A percentile compares a stretch with the other conserved stretches of the same genome.
phyloP scores from a whole-genome alignment of 2,329 filamentous ascomycete species.

The Fusarium neocosmosporiellum region DNA sequence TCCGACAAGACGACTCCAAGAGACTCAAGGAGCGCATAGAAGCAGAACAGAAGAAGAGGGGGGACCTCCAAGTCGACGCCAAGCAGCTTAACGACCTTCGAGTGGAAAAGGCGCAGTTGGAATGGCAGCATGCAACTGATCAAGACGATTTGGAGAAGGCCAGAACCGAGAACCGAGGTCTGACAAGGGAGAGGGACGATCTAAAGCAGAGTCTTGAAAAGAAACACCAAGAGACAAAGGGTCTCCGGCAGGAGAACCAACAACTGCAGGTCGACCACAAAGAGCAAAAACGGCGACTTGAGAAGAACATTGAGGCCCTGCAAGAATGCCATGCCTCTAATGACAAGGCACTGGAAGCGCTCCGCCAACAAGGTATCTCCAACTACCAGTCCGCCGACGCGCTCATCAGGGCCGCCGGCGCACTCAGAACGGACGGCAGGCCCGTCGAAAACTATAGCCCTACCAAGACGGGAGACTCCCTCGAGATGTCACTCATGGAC shows the following conservation, averaged over 20 bases:
- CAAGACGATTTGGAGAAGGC: not conserved
- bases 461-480: not conserved
- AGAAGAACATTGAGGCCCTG: not conserved
- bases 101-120: not conserved
- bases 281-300: not conserved
- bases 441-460: not conserved
- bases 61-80: not conserved
- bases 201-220: not conserved
- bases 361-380: not conserved
- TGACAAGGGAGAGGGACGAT: not conserved
- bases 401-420: conserved; percentile 6
- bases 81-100: not conserved
- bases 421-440: not conserved
- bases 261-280: not conserved
- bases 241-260: not conserved
- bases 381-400: conserved; percentile 12
- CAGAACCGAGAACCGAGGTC: not conserved
- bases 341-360: not conserved
- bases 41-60: not conserved
- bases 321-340: not conserved
- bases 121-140: not conserved
- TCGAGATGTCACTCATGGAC: conserved; percentile 9
- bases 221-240: not conserved
- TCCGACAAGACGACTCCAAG: not conserved
- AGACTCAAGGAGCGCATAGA: not conserved